Conservation (phyloP, 352 stramenopile genomes). For the Phytophthora megakarya region DNA sequence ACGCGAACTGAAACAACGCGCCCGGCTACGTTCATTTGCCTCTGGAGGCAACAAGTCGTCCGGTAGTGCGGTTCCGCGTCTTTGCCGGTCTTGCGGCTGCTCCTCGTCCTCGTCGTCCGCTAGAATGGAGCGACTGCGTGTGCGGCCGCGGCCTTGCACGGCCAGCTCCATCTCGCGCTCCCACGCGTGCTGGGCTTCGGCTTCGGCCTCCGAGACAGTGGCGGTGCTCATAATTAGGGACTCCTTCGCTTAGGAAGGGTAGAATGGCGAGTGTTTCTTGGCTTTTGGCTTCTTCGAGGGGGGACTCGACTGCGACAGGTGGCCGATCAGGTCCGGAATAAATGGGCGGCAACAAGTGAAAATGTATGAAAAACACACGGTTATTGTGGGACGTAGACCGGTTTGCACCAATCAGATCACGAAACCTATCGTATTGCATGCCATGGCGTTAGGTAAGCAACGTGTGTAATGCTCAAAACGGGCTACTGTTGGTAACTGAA, state of each 20-base stretch:
- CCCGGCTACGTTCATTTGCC: constrained; percentile 23
- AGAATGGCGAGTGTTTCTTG: constrained; percentile 14
- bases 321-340: constrained; percentile 22
- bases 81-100: not conserved
- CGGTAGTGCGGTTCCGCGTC: not conserved
- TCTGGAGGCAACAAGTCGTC: constrained; percentile 15
- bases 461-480: constrained; percentile 33
- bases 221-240: constrained; percentile 31
- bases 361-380: not conserved
- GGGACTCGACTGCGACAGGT: constrained; percentile 20
- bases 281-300: constrained; percentile 24
- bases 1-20: constrained; percentile 58
- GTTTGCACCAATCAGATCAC: constrained; percentile 6
- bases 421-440: not conserved
- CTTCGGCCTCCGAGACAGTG: constrained; percentile 33
- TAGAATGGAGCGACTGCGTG: constrained; percentile 83
- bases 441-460: not conserved
- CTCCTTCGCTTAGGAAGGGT: constrained; percentile 24
- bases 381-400: constrained; percentile 3
- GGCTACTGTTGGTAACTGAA: constrained; percentile 27
- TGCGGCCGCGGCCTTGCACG: constrained; percentile 72
- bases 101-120: constrained; percentile 44
- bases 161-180: constrained; percentile 84
- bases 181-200: constrained; percentile 61
- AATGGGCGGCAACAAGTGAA: not conserved